Evolutionary conservation across 2,329 filamentous ascomycete species (phyloP).

Genomic region (Sphaerostilbella broomeana): DNA sequence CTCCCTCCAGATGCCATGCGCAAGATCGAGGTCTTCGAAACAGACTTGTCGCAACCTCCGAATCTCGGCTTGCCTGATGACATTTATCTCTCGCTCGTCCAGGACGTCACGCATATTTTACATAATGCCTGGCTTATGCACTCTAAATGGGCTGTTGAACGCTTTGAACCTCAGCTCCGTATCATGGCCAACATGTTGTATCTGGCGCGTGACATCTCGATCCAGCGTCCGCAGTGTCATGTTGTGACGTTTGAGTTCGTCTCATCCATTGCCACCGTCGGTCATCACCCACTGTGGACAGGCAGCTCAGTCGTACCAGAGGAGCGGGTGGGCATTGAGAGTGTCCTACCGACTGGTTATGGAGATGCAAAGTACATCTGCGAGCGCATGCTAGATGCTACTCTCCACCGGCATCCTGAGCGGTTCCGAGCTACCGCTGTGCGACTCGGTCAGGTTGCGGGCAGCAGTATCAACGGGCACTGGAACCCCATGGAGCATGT

Average conservation of each 20-base stretch:
- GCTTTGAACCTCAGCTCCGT: conserved; percentile 39
- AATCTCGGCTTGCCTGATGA: conserved; percentile 33
- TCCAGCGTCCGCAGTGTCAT: conserved; percentile 8
- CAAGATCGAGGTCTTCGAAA: conserved; percentile 9
- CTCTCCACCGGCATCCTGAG: conserved; percentile 35
- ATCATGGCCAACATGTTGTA: conserved; percentile 41
- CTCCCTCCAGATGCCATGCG: conserved; percentile 1
- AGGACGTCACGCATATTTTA: conserved; percentile 40
- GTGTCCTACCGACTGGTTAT: conserved; percentile 42
- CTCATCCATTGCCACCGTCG: conserved; percentile 35
- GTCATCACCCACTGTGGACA: conserved; percentile 21
- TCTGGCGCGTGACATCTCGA: conserved; percentile 32
- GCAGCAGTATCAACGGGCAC: conserved; percentile 40
- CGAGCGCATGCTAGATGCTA: conserved; percentile 43
- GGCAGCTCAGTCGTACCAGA: conserved; percentile 35
- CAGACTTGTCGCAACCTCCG: conserved; percentile 24
- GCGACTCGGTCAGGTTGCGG: conserved; percentile 47
- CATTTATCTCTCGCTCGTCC: conserved; percentile 33
- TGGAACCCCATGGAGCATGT: conserved; percentile 51
- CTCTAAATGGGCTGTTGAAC: conserved; percentile 20
- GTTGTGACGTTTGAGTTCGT: conserved; percentile 34
- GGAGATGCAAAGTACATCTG: conserved; percentile 45
- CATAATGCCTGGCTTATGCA: conserved; percentile 49
- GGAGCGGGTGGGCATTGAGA: conserved; percentile 30
- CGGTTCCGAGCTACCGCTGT: conserved; percentile 39